Base-by-base conservation (phyloP, 2,329 filamentous ascomycete genomes). In the Hymenoscyphus salicellus region DNA sequence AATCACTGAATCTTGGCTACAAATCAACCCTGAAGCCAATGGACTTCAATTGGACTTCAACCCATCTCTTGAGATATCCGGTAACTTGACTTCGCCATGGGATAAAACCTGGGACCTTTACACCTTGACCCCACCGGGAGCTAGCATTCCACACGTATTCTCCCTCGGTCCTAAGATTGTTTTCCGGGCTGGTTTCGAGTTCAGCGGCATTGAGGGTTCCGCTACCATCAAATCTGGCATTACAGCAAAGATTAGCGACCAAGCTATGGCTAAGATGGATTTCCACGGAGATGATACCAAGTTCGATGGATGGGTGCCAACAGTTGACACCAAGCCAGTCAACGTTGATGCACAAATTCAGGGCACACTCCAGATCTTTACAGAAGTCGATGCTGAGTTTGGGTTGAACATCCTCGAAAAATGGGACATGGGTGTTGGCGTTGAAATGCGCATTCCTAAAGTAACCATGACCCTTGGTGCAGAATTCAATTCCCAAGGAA, bases 281-380 rank as follows among this genome's bases (percentile, higher is more conserved):
- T 58, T 60, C 23, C 17, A 52, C 14, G 55, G 41, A 23, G 20
- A 52, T 7, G 33, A 49, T 11, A 62, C 11, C 33, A 36, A 36
- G 10, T 41, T 60, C n/a, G 17, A 58, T 20, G 63, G 63, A 26
- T 65, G 63, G 63, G 33, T 60, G 28, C 63, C 63, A 28, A 55
- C 16, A 8, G 23, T 65, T 20, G 46, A 46, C 5, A 62, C 32
- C 11, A 32, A 62, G 33, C 41, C 46, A 5, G 14, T 60, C 11
- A 20, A 49, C 16, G 23, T 60, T 8, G 46, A 59, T 16, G 63
- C 56, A n/a, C 30, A 65, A 28, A 36, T 65, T 30, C 46, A 62
- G 28, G 63, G 55, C 6, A 56, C n/a, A 17, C 17, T 65, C 16
- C 33, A 36, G 1, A 23, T 65, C 2, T 65, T 49, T 10, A 56